A percentile compares a stretch with the other conserved stretches of the same genome.
These are phyloP conservation scores for Aspergillus homomorphus DNA, from an alignment of 495 filamentous ascomycete species.

Conservation along the genomic window DNA sequence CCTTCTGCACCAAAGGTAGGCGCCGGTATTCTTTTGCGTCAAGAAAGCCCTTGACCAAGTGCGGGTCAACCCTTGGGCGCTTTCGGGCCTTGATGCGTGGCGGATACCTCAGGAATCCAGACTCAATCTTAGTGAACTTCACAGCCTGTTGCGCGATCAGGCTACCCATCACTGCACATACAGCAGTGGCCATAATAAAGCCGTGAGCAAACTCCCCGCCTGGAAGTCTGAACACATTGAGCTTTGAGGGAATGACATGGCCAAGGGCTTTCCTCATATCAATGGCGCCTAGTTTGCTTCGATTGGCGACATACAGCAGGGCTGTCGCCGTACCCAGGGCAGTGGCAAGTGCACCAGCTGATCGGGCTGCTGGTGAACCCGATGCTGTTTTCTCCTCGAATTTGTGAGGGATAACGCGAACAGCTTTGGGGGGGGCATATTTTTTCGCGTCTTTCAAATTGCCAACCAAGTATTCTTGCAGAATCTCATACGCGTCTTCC, in stretches of 20 bases:
- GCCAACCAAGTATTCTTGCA: constrained; percentile 29
- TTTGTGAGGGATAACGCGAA: constrained; percentile 27
- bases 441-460: constrained; percentile 30
- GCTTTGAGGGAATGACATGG: neutral
- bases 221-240: constrained; percentile 18
- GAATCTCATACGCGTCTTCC: constrained; percentile 40
- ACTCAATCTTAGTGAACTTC: constrained; percentile 30
- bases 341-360: neutral
- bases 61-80: constrained; percentile 31
- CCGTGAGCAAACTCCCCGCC: constrained; percentile 34
- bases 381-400: constrained; percentile 8
- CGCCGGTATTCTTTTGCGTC: constrained; percentile 43
- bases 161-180: constrained; percentile 24
- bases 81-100: constrained; percentile 32
- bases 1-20: constrained; percentile 45
- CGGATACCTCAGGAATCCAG: constrained; percentile 41
- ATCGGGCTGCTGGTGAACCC: neutral
- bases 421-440: constrained; percentile 23
- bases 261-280: neutral
- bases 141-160: constrained; percentile 22
- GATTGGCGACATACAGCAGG: neutral
- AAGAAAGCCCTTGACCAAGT: constrained; percentile 38
- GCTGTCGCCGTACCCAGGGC: neutral
- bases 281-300: neutral
- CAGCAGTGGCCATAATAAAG: constrained; percentile 30